Evolutionary conservation across 2,329 filamentous ascomycete species (phyloP), one percentile per base, ranked within the genome.

Genomic region (Neonectria coccinea): DNA sequence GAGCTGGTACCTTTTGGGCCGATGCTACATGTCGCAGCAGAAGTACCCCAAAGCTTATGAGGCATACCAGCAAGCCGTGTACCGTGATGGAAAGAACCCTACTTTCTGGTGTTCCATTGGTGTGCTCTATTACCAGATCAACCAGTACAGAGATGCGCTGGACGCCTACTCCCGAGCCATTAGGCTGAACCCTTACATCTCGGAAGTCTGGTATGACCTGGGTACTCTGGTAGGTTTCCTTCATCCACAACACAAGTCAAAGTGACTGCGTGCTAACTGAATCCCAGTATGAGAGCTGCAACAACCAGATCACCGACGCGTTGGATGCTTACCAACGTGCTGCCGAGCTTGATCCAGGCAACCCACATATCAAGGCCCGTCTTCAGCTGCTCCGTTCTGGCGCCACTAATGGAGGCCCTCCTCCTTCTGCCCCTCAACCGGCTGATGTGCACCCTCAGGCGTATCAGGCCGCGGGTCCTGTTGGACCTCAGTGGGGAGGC

Each of bases 51-150:
- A 98, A 79, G 96, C 96, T 0, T 98, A 98, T 74, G 96, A 99
- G 77, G 95, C 96, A 6, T 98, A 98, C 79, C 96, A 99, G 78
- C 96, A 99, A 83, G 96, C 96, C 3, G 96, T 99, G 42, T 99
- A 99, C 77, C 93, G 96, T 62, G 96, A 99, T 78, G 96, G 96
- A 36, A 91, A 96, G 72, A 98, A 98, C 78, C 96, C 96, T 18
- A 98, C 96, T 2, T 99, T 98, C 84, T 99, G 96, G 96, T 98
- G 96, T 83, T 98, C 95, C 10, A 99, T 99, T 77, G 96, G 96
- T 78, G 96, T 99, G 16, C 86, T 99, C 64, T 99, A 99, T 80
- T 99, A 98, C 82, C 96, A 98, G 81, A 99, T 99, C 84, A 99
- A 98, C 81, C 96, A 99, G 82, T 99, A 99, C 81, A 91, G 96